A percentile compares a stretch with the other conserved stretches of the same genome.
These are phyloP conservation scores for Penicillium rolfsii DNA, from an alignment of 2,329 filamentous ascomycete species.

Conservation along the genomic window DNA sequence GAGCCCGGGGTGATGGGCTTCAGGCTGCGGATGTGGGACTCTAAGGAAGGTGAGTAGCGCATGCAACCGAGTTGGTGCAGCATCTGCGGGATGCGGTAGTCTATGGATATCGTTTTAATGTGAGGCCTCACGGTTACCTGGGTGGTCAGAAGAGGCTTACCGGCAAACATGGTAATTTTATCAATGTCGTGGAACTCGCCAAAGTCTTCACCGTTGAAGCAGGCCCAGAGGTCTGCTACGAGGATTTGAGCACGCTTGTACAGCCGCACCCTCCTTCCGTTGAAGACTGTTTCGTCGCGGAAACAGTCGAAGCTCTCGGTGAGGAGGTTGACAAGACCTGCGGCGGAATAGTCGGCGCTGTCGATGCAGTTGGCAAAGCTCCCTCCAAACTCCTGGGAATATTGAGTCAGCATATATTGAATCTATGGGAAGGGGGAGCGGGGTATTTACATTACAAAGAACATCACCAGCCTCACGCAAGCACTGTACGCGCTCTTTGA, in stretches of 20 bases:
- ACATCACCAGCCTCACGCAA: constrained; percentile 81
- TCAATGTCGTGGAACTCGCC: constrained; percentile 88
- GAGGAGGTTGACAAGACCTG: constrained; percentile 81
- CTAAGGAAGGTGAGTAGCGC: constrained; percentile 78
- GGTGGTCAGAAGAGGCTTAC: constrained; percentile 35
- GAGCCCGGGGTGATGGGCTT: constrained; percentile 71
- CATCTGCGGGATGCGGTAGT: constrained; percentile 96
- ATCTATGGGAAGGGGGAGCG: neutral
- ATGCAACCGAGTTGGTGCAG: constrained; percentile 81
- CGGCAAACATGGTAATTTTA: constrained; percentile 96
- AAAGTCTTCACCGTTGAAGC: constrained; percentile 78
- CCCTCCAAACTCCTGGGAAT: constrained; percentile 69
- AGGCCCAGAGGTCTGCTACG: constrained; percentile 95
- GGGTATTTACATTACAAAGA: constrained; percentile 67
- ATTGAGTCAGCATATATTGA: constrained; percentile 12
- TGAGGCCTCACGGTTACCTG: neutral
- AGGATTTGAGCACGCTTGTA: constrained; percentile 96
- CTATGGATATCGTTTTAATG: constrained; percentile 44
- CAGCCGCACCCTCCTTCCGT: constrained; percentile 75
- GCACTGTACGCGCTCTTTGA: constrained; percentile 75
- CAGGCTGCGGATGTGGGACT: constrained; percentile 67
- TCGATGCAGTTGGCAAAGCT: constrained; percentile 74
- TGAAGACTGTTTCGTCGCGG: constrained; percentile 75
- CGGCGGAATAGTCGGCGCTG: constrained; percentile 76
- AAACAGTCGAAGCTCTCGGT: constrained; percentile 84